These are phyloP conservation scores for Vaccinium darrowii DNA, from an alignment of 148 eudicot genomes.

Conservation along the genomic window DNA sequence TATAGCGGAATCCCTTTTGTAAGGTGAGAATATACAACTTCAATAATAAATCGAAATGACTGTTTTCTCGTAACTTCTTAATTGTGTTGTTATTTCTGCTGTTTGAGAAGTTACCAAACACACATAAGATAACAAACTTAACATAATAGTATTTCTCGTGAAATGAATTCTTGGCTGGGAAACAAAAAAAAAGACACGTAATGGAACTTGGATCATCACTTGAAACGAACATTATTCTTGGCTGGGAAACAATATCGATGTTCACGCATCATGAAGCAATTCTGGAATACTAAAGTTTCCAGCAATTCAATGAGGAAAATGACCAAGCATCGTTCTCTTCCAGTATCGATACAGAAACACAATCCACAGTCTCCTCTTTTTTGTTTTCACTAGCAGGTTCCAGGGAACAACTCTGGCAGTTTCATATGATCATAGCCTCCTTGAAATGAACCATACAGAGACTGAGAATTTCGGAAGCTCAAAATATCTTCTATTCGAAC, in stretches of 20 bases:
- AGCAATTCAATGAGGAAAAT: not conserved
- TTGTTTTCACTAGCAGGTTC: not conserved
- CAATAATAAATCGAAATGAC: too few relatives aligned
- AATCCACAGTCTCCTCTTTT: not conserved
- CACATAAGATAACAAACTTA: not conserved
- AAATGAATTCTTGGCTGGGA: too few relatives aligned
- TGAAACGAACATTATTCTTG: not conserved
- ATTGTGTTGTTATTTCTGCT: not conserved
- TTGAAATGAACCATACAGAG: conserved; percentile 79
- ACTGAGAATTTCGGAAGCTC: conserved; percentile 71
- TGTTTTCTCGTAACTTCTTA: too few relatives aligned
- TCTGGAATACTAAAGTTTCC: not conserved
- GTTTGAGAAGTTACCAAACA: not conserved
- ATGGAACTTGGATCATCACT: not conserved
- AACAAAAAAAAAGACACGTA: not conserved
- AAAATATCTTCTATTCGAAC: conserved; percentile 71
- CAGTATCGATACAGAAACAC: not conserved
- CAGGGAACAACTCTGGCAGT: conserved; percentile 31
- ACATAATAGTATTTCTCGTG: not conserved
- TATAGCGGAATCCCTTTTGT: too few relatives aligned
- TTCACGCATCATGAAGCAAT: not conserved
- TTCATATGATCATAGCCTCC: conserved; percentile 67
- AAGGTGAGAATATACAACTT: too few relatives aligned
- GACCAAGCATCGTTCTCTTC: not conserved
- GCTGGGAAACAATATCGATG: not conserved